phyloP scores from a whole-genome alignment of 306 rosid genomes.

The Medicago ruthenica region DNA sequence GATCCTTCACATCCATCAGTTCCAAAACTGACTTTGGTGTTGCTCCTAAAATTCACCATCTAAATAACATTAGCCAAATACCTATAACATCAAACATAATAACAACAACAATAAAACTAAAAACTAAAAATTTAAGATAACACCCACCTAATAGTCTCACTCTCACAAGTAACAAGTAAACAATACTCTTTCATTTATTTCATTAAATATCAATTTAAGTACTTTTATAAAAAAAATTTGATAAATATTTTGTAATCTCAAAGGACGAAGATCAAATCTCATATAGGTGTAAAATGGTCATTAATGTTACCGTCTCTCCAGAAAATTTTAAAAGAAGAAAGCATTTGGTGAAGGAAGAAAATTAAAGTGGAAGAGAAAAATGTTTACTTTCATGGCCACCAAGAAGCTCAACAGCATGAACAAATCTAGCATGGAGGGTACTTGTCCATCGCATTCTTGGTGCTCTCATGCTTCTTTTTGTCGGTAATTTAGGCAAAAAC shows the following conservation, averaged over 20 bases:
- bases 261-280: too few species aligned
- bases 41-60: slow-evolving; percentile 71
- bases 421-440: slow-evolving; percentile 85
- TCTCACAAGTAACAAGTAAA: not conserved
- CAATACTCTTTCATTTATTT: not conserved
- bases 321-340: not conserved
- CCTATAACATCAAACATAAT: slow-evolving; percentile 17
- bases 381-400: slow-evolving; percentile 93
- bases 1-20: slow-evolving; percentile 98
- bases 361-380: not conserved
- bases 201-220: not conserved
- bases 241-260: too few species aligned
- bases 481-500: slow-evolving; percentile 73
- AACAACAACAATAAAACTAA: too few species aligned
- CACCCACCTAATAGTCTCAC: slow-evolving; percentile 1
- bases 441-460: slow-evolving; percentile 97
- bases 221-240: too few species aligned
- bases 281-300: not conserved
- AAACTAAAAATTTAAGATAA: not conserved
- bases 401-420: slow-evolving; percentile 93
- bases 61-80: slow-evolving; percentile 32
- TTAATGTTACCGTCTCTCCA: too few species aligned
- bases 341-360: too few species aligned
- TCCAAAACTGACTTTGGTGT: slow-evolving; percentile 96
- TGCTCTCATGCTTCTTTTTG: slow-evolving; percentile 88